These are phyloP conservation scores for Phytopythium delawarense DNA, from an alignment of 352 stramenopile species.

Conservation along the genomic window DNA sequence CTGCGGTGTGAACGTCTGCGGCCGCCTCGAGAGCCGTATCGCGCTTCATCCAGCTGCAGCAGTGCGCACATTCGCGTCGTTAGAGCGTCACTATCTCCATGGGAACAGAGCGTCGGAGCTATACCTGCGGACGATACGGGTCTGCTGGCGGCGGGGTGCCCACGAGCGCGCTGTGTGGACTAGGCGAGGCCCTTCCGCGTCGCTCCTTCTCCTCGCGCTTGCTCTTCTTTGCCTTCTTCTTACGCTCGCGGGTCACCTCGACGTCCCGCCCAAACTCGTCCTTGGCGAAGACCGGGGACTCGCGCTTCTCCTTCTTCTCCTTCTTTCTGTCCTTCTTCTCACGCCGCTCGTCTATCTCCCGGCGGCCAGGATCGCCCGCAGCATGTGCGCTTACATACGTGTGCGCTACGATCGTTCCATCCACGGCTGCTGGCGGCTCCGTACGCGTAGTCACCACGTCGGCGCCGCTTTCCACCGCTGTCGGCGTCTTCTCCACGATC, in stretches of 20 bases:
- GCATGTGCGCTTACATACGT: background rate
- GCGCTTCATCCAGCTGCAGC: background rate
- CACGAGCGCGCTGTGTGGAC: slow-evolving; percentile 17
- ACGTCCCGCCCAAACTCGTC: slow-evolving; percentile 83
- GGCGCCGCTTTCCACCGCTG: background rate
- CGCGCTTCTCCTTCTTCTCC: slow-evolving; percentile 10
- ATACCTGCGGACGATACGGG: slow-evolving; percentile 39
- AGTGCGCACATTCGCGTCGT: background rate
- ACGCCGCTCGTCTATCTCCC: background rate
- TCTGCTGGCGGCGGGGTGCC: slow-evolving; percentile 53
- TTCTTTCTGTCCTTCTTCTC: background rate
- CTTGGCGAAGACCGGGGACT: slow-evolving; percentile 29
- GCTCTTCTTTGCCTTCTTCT: slow-evolving; percentile 19
- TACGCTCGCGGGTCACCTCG: slow-evolving; percentile 21
- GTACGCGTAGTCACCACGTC: background rate
- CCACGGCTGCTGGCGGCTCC: background rate
- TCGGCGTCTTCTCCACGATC: slow-evolving; percentile 16
- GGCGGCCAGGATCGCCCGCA: background rate
- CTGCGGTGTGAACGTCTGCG: background rate
- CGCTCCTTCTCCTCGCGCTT: slow-evolving; percentile 12
- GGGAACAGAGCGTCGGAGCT: background rate
- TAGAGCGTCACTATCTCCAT: background rate
- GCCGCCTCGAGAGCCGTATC: background rate
- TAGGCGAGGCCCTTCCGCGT: slow-evolving; percentile 15
- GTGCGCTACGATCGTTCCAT: background rate